A percentile compares a stretch with the other conserved stretches of the same genome.
Evolutionary conservation across 169 alveolate species (phyloP).

Genomic region (Cryptosporidium ubiquitum): DNA sequence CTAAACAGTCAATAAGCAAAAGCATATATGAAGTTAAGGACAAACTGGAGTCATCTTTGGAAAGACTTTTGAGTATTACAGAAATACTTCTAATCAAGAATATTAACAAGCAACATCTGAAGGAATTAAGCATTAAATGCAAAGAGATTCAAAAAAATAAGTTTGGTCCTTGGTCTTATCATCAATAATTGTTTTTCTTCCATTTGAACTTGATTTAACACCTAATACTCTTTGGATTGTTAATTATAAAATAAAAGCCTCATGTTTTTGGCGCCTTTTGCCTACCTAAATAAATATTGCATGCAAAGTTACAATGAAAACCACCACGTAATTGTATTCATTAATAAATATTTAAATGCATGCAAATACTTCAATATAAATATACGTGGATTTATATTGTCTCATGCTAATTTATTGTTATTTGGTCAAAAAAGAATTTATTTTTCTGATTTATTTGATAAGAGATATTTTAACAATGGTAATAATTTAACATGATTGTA

Average conservation of each 20-base stretch:
- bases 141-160: slow-evolving; percentile 27
- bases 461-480: no score
- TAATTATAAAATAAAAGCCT: not conserved
- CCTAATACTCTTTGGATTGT: not conserved
- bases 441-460: no score
- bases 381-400: no score
- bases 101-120: slow-evolving; percentile 16
- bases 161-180: slow-evolving; percentile 70
- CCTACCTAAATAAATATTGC: no score
- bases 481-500: no score
- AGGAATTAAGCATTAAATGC: slow-evolving; percentile 7
- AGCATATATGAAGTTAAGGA: slow-evolving; percentile 10
- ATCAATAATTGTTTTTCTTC: slow-evolving; percentile 17
- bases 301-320: not conserved
- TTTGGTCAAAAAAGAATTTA: no score
- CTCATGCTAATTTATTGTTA: no score
- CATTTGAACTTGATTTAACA: not conserved
- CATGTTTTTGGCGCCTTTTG: not conserved
- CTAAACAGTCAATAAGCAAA: not conserved
- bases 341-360: no score
- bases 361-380: not conserved
- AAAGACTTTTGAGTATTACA: not conserved
- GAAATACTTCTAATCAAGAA: slow-evolving; percentile 7
- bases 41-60: not conserved
- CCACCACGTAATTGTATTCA: no score